These are phyloP conservation scores for Reticulascus tulasneorum DNA, from an alignment of 2,329 filamentous ascomycete genomes.

Conservation along the genomic window DNA sequence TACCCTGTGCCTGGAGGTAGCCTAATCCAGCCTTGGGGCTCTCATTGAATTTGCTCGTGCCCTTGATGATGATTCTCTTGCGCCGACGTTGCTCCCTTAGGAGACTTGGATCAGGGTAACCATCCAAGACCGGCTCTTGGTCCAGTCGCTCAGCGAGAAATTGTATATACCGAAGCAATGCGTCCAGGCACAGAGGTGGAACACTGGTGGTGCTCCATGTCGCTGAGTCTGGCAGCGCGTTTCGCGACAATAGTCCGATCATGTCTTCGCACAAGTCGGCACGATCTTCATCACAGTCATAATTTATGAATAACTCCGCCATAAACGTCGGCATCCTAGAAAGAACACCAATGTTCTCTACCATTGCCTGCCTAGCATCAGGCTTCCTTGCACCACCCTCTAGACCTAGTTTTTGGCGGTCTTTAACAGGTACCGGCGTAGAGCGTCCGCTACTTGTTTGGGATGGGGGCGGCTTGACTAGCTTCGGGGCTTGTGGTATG, in stretches of 20 bases:
- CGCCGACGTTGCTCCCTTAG: constrained; percentile 70
- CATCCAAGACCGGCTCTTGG: constrained; percentile 59
- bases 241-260: constrained; percentile 85
- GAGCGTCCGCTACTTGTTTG: constrained; percentile 75
- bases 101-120: constrained; percentile 59
- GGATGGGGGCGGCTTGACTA: constrained; percentile 73
- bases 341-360: constrained; percentile 89
- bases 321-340: constrained; percentile 92
- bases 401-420: constrained; percentile 86
- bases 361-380: constrained; percentile 96
- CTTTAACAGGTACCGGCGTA: constrained; percentile 87
- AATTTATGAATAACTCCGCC: constrained; percentile 94
- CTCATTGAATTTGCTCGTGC: constrained; percentile 90
- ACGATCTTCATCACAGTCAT: constrained; percentile 91
- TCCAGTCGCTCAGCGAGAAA: constrained; percentile 85
- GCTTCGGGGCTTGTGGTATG: constrained; percentile 84
- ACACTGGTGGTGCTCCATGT: constrained; percentile 99
- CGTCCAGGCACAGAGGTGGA: constrained; percentile 88
- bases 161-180: constrained; percentile 84
- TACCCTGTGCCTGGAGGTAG: constrained; percentile 78
- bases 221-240: constrained; percentile 93
- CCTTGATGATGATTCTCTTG: constrained; percentile 86
- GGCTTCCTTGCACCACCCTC: constrained; percentile 90
- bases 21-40: constrained; percentile 85
- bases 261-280: constrained; percentile 93